Base-by-base conservation (phyloP, 345 rosid genomes). In the Camelina sativa region DNA sequence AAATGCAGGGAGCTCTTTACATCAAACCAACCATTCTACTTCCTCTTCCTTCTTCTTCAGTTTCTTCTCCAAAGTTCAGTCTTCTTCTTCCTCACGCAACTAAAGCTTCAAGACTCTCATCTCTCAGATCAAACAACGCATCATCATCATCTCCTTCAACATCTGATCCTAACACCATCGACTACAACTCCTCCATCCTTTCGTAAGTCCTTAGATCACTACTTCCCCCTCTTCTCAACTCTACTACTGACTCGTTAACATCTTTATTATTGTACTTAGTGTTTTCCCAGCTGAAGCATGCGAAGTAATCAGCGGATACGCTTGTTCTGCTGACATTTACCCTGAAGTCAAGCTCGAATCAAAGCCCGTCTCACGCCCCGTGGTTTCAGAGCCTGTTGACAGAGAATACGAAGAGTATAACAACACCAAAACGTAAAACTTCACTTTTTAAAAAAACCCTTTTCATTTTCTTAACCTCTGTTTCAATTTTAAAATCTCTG, bases 261-360 rank as follows among this genome's bases (percentile, higher is more conserved):
- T 58, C 50, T 72, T 43, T 48, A 37, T 43, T 48, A 37, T 48
- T 1, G 20, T 70, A 15, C 53, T 60, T 82, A 87, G 94, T 17
- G 94, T 89, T 32, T 91, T 89, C 65, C 94, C 94, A 72, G 97
- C 89, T 2, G 97, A 91, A 71, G 97, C 97, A 40, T 91, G 93
- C 32, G 93, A 88, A 68, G 76, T 80, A n/a, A 52, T 88, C 4
- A 88, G 92, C 1, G 93, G 97, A 50, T 88, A 91, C 5, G 88
- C 92, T 3, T 87, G 97, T 65, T 73, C 73, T 62, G 97, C 89
- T 66, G 86, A 87, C 32, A 76, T 83, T 12, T 87, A 80, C 71
- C 91, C 97, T 25, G 94, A 91, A 81, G 86, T 38, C 11, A 91
- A 87, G 85, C 89, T 86, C 48, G 72, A 80, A 20, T 66, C 85